Evolutionary conservation across 768 basidiomycete genomes (phyloP).

Genomic region (Hygrophorus pudorinus): DNA sequence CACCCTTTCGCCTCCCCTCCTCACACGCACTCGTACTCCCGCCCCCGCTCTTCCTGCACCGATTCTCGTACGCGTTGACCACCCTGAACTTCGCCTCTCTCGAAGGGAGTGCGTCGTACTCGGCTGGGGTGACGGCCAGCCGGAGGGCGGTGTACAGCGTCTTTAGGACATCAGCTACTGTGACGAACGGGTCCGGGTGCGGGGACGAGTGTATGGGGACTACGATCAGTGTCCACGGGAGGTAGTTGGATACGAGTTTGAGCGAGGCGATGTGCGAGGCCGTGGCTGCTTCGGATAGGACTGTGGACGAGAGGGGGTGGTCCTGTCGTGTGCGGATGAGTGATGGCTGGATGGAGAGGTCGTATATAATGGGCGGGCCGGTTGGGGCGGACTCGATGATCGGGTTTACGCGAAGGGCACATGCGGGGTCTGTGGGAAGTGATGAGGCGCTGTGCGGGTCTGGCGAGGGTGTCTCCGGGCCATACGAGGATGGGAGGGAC

Average conservation of each 20-base stretch:
- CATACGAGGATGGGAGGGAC: constrained; percentile 27
- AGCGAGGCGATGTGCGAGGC: constrained; percentile 23
- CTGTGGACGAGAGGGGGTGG: constrained; percentile 31
- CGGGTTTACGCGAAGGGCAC: too few species aligned
- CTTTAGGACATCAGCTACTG: constrained; percentile 32
- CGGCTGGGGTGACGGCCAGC: constrained; percentile 24
- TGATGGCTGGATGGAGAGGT: constrained; percentile 27
- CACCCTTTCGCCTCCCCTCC: constrained; percentile 33
- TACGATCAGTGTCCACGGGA: constrained; percentile 28
- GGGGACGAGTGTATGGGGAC: constrained; percentile 5
- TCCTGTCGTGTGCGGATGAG: constrained; percentile 21
- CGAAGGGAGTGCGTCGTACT: constrained; percentile 28
- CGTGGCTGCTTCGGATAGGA: constrained; percentile 23
- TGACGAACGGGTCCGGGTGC: constrained; percentile 4
- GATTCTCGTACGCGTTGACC: constrained; percentile 29
- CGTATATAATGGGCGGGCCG: constrained; percentile 25
- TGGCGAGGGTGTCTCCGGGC: constrained; percentile 26
- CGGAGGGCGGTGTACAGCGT: constrained; percentile 35
- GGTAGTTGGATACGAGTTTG: constrained; percentile 19
- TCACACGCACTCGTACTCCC: constrained; percentile 19
- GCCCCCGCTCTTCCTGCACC: constrained; percentile 26
- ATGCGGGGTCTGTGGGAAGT: too few species aligned
- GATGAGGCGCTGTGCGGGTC: background rate
- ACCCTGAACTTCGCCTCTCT: constrained; percentile 24
- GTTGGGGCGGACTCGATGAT: constrained; percentile 12